Evolutionary conservation across 1,139 yeast species (phyloP).

Genomic region (Meyerozyma elateridarum): DNA sequence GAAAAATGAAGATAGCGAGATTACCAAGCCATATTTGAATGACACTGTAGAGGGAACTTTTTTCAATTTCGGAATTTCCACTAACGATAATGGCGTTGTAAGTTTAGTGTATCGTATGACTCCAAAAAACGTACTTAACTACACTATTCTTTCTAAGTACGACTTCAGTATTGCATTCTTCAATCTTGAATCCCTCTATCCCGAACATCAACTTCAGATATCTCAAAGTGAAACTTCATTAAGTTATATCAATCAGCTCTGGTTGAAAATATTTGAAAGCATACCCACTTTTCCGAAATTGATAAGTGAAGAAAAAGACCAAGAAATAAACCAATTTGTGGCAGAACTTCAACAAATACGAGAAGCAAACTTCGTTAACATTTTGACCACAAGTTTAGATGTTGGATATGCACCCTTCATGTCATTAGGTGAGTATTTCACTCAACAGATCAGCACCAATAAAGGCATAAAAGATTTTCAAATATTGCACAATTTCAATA

Average conservation of each 20-base stretch:
- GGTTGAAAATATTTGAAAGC: slow-evolving; percentile 16
- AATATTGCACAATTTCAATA: slow-evolving; percentile 23
- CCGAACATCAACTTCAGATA: not conserved
- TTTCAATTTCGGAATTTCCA: slow-evolving; percentile 21
- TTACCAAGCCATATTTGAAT: slow-evolving; percentile 18
- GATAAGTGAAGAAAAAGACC: slow-evolving; percentile 3
- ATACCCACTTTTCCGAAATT: slow-evolving; percentile 21
- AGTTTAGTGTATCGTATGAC: slow-evolving; percentile 23
- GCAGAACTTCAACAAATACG: slow-evolving; percentile 18
- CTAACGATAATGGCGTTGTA: slow-evolving; percentile 20
- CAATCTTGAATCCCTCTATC: slow-evolving; percentile 5
- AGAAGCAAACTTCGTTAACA: slow-evolving; percentile 10
- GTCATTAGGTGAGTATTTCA: slow-evolving; percentile 19
- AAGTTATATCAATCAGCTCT: slow-evolving; percentile 15
- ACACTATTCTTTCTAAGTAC: slow-evolving; percentile 24
- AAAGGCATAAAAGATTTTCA: slow-evolving; percentile 21
- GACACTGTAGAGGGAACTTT: slow-evolving; percentile 26
- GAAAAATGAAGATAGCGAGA: slow-evolving; percentile 10
- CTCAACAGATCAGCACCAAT: slow-evolving; percentile 11
- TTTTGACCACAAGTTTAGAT: slow-evolving; percentile 3
- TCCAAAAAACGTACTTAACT: slow-evolving; percentile 28
- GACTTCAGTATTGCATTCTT: slow-evolving; percentile 23
- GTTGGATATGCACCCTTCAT: slow-evolving; percentile 1
- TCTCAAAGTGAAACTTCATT: slow-evolving; percentile 12
- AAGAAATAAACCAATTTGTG: slow-evolving; percentile 16